Percentiles rank a stretch among this genome's conserved stretches.
phyloP scores from a whole-genome alignment of 345 rosid species.

The Kandelia obovata region DNA sequence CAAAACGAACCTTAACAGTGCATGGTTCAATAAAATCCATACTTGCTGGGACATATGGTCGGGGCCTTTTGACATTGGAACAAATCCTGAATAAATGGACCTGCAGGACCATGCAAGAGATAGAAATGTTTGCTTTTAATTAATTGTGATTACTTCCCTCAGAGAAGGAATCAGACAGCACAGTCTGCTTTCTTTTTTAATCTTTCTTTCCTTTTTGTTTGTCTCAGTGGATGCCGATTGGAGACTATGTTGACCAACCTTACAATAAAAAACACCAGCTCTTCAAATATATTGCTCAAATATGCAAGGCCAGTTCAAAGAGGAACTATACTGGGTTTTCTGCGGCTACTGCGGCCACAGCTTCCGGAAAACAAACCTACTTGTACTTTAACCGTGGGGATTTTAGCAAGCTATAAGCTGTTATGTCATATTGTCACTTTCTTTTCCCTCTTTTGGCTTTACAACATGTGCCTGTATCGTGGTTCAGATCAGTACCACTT shows the following conservation, averaged over 20 bases:
- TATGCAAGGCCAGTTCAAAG: constrained; percentile 50
- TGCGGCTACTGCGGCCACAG: constrained; percentile 33
- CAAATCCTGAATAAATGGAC: too few relatives aligned
- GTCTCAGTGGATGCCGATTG: constrained; percentile 66
- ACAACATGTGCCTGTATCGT: too few relatives aligned
- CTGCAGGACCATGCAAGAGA: too few relatives aligned
- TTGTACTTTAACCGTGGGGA: constrained; percentile 48
- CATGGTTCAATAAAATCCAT: too few relatives aligned
- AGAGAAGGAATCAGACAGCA: too few relatives aligned
- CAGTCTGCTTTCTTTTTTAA: neutral
- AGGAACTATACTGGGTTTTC: constrained; percentile 49
- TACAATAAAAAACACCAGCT: constrained; percentile 36
- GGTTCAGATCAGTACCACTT: too few relatives aligned
- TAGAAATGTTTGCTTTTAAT: too few relatives aligned
- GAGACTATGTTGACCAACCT: constrained; percentile 62
- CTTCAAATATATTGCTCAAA: constrained; percentile 48
- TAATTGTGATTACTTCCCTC: too few relatives aligned
- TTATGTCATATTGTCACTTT: neutral
- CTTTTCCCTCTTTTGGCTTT: neutral
- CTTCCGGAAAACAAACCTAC: constrained; percentile 43
- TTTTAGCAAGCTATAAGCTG: constrained; percentile 7
- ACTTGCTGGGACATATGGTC: too few relatives aligned
- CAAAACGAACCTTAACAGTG: too few relatives aligned
- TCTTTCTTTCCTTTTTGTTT: neutral
- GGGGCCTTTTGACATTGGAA: too few relatives aligned